These are phyloP conservation scores for Camellia japonica DNA, from an alignment of 148 eudicot species.

Conservation along the genomic window DNA sequence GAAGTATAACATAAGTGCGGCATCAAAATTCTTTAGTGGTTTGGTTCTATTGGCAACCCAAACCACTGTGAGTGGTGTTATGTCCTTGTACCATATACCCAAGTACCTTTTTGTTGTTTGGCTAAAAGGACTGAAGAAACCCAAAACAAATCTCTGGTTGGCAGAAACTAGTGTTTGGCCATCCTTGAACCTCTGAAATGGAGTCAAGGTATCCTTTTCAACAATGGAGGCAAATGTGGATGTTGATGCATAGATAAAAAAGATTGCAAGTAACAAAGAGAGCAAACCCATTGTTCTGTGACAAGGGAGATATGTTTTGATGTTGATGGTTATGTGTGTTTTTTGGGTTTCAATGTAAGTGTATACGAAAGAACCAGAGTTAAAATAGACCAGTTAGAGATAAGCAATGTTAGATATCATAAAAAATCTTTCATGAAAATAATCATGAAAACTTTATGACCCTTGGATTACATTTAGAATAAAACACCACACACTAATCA, in stretches of 20 bases:
- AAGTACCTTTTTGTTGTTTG: constrained; percentile 4
- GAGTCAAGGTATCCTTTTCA: constrained; percentile 15
- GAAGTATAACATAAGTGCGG: background rate
- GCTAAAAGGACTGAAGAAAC: constrained; percentile 10
- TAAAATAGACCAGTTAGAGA: constrained; percentile 12
- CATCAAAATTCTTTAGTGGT: constrained; percentile 5
- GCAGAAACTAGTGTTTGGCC: constrained; percentile 21
- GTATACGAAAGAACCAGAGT: background rate
- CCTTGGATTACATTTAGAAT: too few species aligned
- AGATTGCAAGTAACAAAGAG: constrained; percentile 15
- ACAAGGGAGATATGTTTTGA: background rate
- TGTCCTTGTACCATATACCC: constrained; percentile 18
- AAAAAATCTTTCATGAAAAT: too few species aligned
- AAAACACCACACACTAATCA: too few species aligned
- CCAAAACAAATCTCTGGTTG: constrained; percentile 16
- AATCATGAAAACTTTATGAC: too few species aligned
- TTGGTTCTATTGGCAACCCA: constrained; percentile 21
- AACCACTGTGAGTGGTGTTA: constrained; percentile 10
- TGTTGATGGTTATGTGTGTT: constrained; percentile 6
- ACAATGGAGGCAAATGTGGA: constrained; percentile 1
- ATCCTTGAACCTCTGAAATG: constrained; percentile 10
- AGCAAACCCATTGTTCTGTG: constrained; percentile 15
- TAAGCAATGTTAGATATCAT: too few species aligned
- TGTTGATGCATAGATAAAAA: background rate
- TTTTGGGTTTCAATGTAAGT: constrained; percentile 2